Base-by-base conservation (phyloP, 2,329 filamentous ascomycete species). In the Neonectria sp. region DNA sequence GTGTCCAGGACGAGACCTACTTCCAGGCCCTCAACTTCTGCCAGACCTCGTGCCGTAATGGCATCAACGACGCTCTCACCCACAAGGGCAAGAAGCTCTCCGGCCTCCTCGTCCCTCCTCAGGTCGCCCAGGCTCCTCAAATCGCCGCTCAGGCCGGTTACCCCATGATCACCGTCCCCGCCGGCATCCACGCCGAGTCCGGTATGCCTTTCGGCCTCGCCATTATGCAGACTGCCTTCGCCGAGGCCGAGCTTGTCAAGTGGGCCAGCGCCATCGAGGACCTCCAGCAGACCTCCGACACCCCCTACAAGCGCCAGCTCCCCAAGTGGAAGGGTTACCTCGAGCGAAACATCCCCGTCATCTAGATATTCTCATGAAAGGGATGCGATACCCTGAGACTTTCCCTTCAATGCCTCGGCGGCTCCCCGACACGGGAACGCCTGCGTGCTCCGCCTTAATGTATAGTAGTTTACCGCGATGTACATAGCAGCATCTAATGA, bases 141-240 rank as follows among this genome's bases (percentile, higher is more conserved):
- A 88, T 93, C 66, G 90, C 91, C 0, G 92, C 93, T 0, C 91
- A 94, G 79, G 93, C 92, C 6, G 92, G 92, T 0, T 95, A 94
- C 75, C 92, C 92, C 0, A 86, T 93, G 75, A 84, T 94, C 57
- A 93, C 92, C 0, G 76, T 95, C 1, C 92, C 92, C 0, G 90
- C 86, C 0, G 90, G 90, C 1, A 81, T 89, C 6, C 83, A 87
- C 70, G 80, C 77, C 13, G 86, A 85, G 4, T 82, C 79, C 2
- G 88, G 88, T 7, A 90, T 91, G 87, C 89, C 89, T 0, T 90
- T 89, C 68, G 89, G 89, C 1, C 77, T 92, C 29, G 88, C 84
- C 0, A 81, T 92, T 78, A 79, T 84, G 78, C 82, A 89, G 59
- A 91, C 89, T 1, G 90, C 89, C 0, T 92, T 87, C 83, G 85